phyloP scores from a whole-genome alignment of 1,139 yeast genomes.

The Saccharomycopsis crataegensis region DNA sequence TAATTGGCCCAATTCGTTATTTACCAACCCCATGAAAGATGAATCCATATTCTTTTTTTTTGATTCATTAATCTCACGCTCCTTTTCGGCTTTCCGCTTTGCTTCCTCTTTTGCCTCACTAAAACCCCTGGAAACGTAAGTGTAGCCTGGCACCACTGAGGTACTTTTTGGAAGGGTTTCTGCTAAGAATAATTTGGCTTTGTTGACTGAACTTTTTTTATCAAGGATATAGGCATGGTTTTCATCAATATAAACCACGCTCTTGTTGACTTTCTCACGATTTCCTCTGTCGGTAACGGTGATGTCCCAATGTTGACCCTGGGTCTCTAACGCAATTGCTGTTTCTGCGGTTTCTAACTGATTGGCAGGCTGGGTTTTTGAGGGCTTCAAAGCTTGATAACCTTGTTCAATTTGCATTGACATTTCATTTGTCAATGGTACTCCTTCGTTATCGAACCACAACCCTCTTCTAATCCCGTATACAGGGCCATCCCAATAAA shows the following conservation, averaged over 20 bases:
- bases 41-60: not conserved
- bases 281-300: not conserved
- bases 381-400: conserved; percentile 30
- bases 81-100: not conserved
- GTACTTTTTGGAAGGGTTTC: conserved; percentile 11
- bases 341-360: not conserved
- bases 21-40: not conserved
- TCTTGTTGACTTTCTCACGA: conserved; percentile 20
- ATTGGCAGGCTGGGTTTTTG: conserved; percentile 9
- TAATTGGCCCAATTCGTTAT: not conserved
- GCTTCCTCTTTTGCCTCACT: not conserved
- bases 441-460: conserved; percentile 65
- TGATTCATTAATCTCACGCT: not conserved
- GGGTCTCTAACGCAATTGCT: not conserved
- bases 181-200: conserved; percentile 10
- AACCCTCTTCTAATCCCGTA: conserved; percentile 79
- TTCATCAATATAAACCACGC: conserved; percentile 31
- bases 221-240: conserved; percentile 32
- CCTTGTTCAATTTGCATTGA: conserved; percentile 56
- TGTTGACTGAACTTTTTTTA: conserved; percentile 20
- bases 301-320: not conserved
- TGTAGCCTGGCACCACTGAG: conserved; percentile 10
- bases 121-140: conserved; percentile 11
- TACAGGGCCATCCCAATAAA: conserved; percentile 85
- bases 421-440: conserved; percentile 47